These are phyloP conservation scores for Rugonectria rugulosa DNA, from an alignment of 2,329 filamentous ascomycete genomes.

Conservation along the genomic window DNA sequence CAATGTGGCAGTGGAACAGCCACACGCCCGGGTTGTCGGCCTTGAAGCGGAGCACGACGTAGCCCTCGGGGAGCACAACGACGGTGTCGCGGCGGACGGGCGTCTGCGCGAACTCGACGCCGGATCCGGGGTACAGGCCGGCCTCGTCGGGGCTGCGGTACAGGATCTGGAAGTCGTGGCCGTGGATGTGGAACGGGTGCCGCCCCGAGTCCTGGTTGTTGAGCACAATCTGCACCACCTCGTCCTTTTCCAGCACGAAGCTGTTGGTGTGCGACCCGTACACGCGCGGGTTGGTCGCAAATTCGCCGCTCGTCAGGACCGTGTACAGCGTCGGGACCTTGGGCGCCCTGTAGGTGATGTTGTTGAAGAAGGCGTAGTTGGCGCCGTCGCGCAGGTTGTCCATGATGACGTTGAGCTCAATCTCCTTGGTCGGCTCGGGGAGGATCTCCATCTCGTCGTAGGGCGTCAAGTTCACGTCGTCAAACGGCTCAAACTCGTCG, in stretches of 20 bases:
- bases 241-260: constrained; percentile 71
- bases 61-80: constrained; percentile 69
- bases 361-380: constrained; percentile 74
- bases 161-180: constrained; percentile 75
- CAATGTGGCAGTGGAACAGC: constrained; percentile 83
- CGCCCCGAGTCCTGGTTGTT: constrained; percentile 77
- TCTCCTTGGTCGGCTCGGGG: constrained; percentile 66
- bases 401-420: constrained; percentile 71
- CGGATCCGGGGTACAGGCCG: constrained; percentile 60
- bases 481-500: constrained; percentile 70
- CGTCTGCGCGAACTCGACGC: constrained; percentile 56
- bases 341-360: constrained; percentile 76
- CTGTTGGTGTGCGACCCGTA: constrained; percentile 73
- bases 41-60: constrained; percentile 72
- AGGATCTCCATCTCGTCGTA: constrained; percentile 69
- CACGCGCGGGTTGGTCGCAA: constrained; percentile 63
- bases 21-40: constrained; percentile 74
- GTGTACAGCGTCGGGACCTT: constrained; percentile 85
- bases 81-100: constrained; percentile 76
- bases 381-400: constrained; percentile 68
- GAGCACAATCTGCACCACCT: constrained; percentile 77
- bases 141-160: constrained; percentile 65
- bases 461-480: constrained; percentile 77
- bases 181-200: constrained; percentile 82
- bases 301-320: constrained; percentile 68